phyloP scores from a whole-genome alignment of 352 stramenopile species.

The Pythium aquatile region DNA sequence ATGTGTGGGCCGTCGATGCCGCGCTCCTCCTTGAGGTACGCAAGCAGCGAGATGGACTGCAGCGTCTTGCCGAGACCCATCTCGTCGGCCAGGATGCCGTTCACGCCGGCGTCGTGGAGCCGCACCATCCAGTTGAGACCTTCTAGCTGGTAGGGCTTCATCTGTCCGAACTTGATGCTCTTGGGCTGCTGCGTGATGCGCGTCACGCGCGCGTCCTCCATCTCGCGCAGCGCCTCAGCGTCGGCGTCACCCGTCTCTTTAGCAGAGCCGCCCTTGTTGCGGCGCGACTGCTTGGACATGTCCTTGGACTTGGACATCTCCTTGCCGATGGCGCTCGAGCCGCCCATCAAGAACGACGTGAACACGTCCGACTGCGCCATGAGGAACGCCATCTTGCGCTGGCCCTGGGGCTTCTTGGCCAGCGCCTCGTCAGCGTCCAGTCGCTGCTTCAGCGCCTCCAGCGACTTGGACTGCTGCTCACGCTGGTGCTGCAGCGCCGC shows the following conservation, averaged over 20 bases:
- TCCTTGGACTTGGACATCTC: constrained; percentile 59
- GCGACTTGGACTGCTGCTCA: constrained; percentile 69
- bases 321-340: constrained; percentile 69
- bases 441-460: constrained; percentile 66
- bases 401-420: constrained; percentile 40
- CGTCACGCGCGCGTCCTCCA: constrained; percentile 81
- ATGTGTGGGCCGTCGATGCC: constrained; percentile 96
- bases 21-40: constrained; percentile 93
- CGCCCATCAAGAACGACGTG: constrained; percentile 86
- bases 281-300: constrained; percentile 39
- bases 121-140: constrained; percentile 92
- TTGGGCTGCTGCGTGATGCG: constrained; percentile 80
- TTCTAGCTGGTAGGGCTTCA: constrained; percentile 89
- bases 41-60: constrained; percentile 97
- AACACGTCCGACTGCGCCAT: constrained; percentile 89
- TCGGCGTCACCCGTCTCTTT: constrained; percentile 74
- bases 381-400: constrained; percentile 86
- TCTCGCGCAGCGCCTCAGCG: constrained; percentile 65
- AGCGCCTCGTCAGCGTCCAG: constrained; percentile 54
- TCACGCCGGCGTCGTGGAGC: constrained; percentile 90
- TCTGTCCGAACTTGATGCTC: constrained; percentile 83
- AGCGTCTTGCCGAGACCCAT: constrained; percentile 95
- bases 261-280: constrained; percentile 34
- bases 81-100: constrained; percentile 84
- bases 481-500: constrained; percentile 69